Evolutionary conservation across 768 basidiomycete species (phyloP), one percentile per base, ranked within the genome.

Genomic region (Boletus bicolor): DNA sequence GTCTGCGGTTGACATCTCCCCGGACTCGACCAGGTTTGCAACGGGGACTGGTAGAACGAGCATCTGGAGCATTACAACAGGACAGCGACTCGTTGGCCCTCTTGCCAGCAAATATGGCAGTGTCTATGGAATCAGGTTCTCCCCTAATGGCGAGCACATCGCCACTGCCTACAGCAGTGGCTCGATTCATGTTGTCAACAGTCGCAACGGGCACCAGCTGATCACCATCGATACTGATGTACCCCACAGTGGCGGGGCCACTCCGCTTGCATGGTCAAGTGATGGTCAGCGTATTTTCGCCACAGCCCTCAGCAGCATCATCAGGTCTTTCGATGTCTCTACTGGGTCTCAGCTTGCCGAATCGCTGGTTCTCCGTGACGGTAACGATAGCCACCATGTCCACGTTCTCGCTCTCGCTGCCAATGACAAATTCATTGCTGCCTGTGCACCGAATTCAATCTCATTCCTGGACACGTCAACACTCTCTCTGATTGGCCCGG

Each of bases 161-260:
- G 37, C 7, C 37, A n/a, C 17, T 38, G 15, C 37, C 7, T 37
- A 15, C 37, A 17, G 0, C 2, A 2, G 5, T 0, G 6, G 5
- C 6, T 15, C 6, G 8, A 37, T 38, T 8, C 6, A 4, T 2
- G 7, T 38, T 4, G 17, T 38, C 37, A 17, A 38, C 37, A 38
- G 37, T 9, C 37, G 9, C 17, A 38, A 8, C 3, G 37, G 37
- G 9, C 3, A n/a, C 17, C 0, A 8, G 17, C 37, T 38, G 17
- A 4, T 38, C 17, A n/a, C 37, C 0, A 1, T n/a, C 37, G n/a
- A 38, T 0, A 9, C 3, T n/a, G 1, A 1, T 17, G 9, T 15
- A 38, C 7, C 17, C 17, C 7, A 6, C 15, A 6, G 15, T 17
- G 19, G 19, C 19, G 19, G 19, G 19, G 19, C 19, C 36, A 37